A percentile compares a stretch with the other conserved stretches of the same genome.
Conservation (phyloP, 176 grass and related monocot species). For the Raddia guianensis region DNA sequence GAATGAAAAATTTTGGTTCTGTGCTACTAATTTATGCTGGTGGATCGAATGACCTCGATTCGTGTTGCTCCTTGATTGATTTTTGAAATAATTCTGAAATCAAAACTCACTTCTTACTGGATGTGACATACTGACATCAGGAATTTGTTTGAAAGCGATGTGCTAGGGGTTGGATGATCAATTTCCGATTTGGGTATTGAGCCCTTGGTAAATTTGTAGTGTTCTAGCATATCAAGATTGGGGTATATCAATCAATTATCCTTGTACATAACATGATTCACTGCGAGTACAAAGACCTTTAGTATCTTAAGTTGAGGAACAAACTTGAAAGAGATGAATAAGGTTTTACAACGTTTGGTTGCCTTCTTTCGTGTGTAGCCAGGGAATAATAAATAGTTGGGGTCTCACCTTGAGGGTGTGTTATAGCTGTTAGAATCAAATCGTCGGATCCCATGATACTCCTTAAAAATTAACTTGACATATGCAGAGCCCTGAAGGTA, state of each 20-base stretch:
- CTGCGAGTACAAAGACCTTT: background rate
- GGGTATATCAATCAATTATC: background rate
- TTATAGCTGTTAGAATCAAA: no score
- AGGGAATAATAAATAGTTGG: no score
- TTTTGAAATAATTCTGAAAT: background rate
- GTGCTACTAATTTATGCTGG: background rate
- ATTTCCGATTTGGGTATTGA: background rate
- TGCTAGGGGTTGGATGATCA: background rate
- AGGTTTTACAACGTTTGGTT: background rate
- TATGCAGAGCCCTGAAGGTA: no score
- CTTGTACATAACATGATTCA: no score
- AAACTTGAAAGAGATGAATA: background rate
- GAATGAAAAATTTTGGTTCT: slow-evolving; percentile 51
- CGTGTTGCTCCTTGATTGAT: background rate
- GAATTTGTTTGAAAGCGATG: background rate
- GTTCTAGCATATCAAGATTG: background rate
- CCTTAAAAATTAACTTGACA: no score
- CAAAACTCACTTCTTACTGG: background rate
- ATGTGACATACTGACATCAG: no score
- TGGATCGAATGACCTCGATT: background rate
- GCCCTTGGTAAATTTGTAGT: background rate
- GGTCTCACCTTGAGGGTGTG: no score
- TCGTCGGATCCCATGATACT: no score
- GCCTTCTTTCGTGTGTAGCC: no score
- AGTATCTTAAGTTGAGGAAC: no score